Percentiles rank a stretch among this genome's conserved stretches.
Evolutionary conservation across 2,329 filamentous ascomycete genomes (phyloP).

Genomic region (Penicillium sp.): DNA sequence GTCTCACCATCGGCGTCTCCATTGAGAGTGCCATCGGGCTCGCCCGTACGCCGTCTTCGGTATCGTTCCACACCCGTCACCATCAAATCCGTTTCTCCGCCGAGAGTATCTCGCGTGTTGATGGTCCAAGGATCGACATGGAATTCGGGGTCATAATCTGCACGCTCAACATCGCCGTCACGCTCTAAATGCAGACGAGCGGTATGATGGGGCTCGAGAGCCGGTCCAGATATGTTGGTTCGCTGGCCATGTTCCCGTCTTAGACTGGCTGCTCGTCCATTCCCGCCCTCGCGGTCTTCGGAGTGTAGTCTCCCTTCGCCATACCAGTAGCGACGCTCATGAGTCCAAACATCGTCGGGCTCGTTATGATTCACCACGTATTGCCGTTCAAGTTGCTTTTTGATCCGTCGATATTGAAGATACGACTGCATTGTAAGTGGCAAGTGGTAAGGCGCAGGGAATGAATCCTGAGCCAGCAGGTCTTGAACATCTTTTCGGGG

Average conservation of each 20-base stretch:
- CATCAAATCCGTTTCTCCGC: constrained; percentile 7
- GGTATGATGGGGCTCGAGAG: constrained; percentile 6
- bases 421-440: constrained; percentile 13
- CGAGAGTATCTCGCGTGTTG: constrained; percentile 9
- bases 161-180: constrained; percentile 10
- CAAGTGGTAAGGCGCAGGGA: not conserved
- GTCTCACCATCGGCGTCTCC: not conserved
- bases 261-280: constrained; percentile 1
- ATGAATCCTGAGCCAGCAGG: not conserved
- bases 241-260: constrained; percentile 8
- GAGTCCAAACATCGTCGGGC: constrained; percentile 12
- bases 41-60: not conserved
- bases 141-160: constrained; percentile 11
- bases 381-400: constrained; percentile 18
- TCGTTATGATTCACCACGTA: constrained; percentile 14
- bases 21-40: not conserved
- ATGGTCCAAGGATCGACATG: constrained; percentile 10
- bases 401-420: constrained; percentile 11
- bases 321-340: constrained; percentile 15
- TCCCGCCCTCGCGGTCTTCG: constrained; percentile 4
- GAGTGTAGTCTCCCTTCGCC: constrained; percentile 5
- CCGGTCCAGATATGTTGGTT: constrained; percentile 2
- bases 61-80: constrained; percentile 8
- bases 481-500: not conserved
- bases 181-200: constrained; percentile 6